Evolutionary conservation across 495 filamentous ascomycete species (phyloP).

Genomic region (Aspergillus wentii): DNA sequence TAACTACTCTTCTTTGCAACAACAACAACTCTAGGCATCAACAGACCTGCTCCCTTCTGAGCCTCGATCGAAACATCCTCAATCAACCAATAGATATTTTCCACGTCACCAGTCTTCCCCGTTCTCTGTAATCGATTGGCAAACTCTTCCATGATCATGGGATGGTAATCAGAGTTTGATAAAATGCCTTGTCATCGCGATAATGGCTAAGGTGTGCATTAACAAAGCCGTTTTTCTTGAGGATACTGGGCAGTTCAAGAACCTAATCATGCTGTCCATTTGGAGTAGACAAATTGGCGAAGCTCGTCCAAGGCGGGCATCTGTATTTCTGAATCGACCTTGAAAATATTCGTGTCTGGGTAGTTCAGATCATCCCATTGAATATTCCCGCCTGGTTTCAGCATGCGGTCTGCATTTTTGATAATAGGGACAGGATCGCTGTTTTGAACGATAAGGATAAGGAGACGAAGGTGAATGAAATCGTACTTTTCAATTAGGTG

Average conservation of each 20-base stretch:
- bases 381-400: slow-evolving; percentile 34
- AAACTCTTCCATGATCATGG: slow-evolving; percentile 12
- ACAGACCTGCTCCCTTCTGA: slow-evolving; percentile 7
- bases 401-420: slow-evolving; percentile 15
- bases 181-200: slow-evolving; percentile 6
- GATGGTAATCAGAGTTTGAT: slow-evolving; percentile 4
- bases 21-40: slow-evolving; percentile 1
- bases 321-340: slow-evolving; percentile 1
- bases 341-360: slow-evolving; percentile 7
- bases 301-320: slow-evolving; percentile 9
- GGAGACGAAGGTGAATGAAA: slow-evolving; percentile 29
- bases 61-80: slow-evolving; percentile 12
- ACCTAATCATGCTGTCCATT: slow-evolving; percentile 16
- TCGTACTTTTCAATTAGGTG: slow-evolving; percentile 24
- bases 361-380: slow-evolving; percentile 31
- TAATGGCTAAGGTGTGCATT: slow-evolving; percentile 4
- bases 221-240: slow-evolving; percentile 11
- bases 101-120: slow-evolving; percentile 5
- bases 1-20: neutral
- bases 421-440: slow-evolving; percentile 16
- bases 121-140: slow-evolving; percentile 4
- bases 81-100: slow-evolving; percentile 7
- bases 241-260: slow-evolving; percentile 3
- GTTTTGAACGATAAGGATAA: slow-evolving; percentile 19
- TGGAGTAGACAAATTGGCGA: slow-evolving; percentile 7